Evolutionary conservation across 371 early-diverging fungal species (phyloP), one percentile per base, ranked within the genome.

Genomic region (Capniomyces stellatus): DNA sequence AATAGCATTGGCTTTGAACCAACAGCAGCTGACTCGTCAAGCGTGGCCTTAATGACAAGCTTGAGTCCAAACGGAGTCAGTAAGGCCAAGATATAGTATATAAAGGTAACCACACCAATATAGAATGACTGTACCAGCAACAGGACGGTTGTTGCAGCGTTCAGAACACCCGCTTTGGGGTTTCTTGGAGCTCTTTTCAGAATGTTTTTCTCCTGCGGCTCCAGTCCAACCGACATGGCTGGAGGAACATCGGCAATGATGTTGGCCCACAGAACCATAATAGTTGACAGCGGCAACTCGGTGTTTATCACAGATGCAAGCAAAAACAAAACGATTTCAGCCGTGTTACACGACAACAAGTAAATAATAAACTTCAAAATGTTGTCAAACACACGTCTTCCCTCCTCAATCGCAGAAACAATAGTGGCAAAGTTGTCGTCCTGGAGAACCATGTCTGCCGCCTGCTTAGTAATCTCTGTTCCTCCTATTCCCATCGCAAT

Each of bases 231-330:
- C 94, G 71, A 97, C 88, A 94, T 83, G 15, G 98, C 96, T 39
- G 98, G 98, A 47, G 96, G 78, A 15, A 95, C 92, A 69, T 97
- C 97, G 54, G 98, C 95, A n/a, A 98, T 92, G 62, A 98, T 70
- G 64, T 98, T 98, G 27, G 94, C 96, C 94, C 95, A 97, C 29
- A 98, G 75, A 19, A 98, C 76, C 71, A 95, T 95, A n/a, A 96
- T 93, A 39, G 97, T 93, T 50, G 90, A 92, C 61, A 98, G 31
- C 74, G 75, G 43, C 29, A 95, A 76, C 1, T 83, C 68, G 28
- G 92, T 83, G 22, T 93, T 92, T 59, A 95, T 75, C 57, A 96
- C 87, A 73, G 89, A 10, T 46, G 57, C 40, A 42, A 54, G 54
- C 44, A 64, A 56, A 54, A 95, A 92, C 29, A 79, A 69, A 28